Conservation (phyloP, 2,329 filamentous ascomycete species). For the Cladosporium halotolerans region DNA sequence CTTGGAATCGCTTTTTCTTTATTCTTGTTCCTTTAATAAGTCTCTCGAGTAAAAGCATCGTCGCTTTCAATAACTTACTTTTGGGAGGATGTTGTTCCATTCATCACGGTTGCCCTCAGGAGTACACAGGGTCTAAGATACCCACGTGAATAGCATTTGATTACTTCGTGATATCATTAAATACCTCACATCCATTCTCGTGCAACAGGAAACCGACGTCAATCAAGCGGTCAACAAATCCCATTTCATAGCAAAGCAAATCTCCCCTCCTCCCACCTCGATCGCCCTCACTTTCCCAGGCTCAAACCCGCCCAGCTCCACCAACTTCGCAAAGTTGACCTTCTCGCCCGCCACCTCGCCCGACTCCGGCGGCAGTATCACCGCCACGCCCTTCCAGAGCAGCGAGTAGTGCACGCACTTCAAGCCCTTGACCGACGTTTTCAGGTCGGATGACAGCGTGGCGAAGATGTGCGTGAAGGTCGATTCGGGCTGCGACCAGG, state of each 20-base stretch:
- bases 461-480: slow-evolving; percentile 12
- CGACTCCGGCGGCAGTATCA: slow-evolving; percentile 5
- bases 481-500: slow-evolving; percentile 4
- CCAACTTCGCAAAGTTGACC: slow-evolving; percentile 2
- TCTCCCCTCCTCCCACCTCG: slow-evolving; percentile 1
- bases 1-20: too few relatives aligned
- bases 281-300: slow-evolving; percentile 7
- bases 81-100: too few relatives aligned
- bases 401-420: slow-evolving; percentile 9
- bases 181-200: not conserved
- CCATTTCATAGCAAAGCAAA: slow-evolving; percentile 12
- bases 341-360: slow-evolving; percentile 9
- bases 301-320: slow-evolving; percentile 12
- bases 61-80: too few relatives aligned
- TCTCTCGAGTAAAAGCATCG: too few relatives aligned
- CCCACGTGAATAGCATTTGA: not conserved
- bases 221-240: slow-evolving; percentile 9
- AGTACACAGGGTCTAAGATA: slow-evolving; percentile 5
- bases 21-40: too few relatives aligned
- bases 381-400: slow-evolving; percentile 10
- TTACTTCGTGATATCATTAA: not conserved
- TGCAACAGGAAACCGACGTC: not conserved
- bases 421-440: slow-evolving; percentile 8
- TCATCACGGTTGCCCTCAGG: not conserved
- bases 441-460: slow-evolving; percentile 1